Conservation (phyloP, 257 asterid species). For the Ehretia macrophylla region DNA sequence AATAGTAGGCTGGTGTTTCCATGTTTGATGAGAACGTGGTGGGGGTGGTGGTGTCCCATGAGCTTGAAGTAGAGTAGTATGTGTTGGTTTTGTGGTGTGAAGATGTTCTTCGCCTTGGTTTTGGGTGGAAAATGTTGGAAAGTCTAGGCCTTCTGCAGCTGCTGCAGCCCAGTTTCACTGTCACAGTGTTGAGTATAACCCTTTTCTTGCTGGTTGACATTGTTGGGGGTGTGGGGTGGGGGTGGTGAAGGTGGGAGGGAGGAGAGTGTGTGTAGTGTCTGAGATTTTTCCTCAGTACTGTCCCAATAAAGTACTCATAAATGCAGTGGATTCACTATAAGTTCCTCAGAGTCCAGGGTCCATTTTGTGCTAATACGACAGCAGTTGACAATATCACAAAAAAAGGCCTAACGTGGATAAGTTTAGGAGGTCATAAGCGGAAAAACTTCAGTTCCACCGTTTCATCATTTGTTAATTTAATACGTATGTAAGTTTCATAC, state of each 20-base stretch:
- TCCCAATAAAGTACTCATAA: not conserved
- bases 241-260: constrained; percentile 19
- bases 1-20: constrained; percentile 19
- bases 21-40: no score
- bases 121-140: constrained; percentile 61
- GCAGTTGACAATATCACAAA: not conserved
- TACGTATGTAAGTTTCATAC: no score
- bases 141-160: constrained; percentile 48
- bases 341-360: not conserved
- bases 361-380: constrained; percentile 8
- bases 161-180: constrained; percentile 64
- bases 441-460: no score
- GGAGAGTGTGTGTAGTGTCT: not conserved
- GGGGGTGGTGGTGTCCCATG: constrained; percentile 49
- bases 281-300: not conserved
- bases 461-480: no score
- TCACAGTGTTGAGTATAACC: constrained; percentile 32
- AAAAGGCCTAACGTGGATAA: no score
- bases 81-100: constrained; percentile 8
- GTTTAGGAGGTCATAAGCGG: no score
- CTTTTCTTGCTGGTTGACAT: constrained; percentile 48
- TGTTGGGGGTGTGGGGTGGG: constrained; percentile 17
- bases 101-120: constrained; percentile 24
- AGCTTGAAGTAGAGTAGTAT: constrained; percentile 45
- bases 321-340: not conserved